Evolutionary conservation across 306 rosid species (phyloP).

Genomic region (Lupinus albus): DNA sequence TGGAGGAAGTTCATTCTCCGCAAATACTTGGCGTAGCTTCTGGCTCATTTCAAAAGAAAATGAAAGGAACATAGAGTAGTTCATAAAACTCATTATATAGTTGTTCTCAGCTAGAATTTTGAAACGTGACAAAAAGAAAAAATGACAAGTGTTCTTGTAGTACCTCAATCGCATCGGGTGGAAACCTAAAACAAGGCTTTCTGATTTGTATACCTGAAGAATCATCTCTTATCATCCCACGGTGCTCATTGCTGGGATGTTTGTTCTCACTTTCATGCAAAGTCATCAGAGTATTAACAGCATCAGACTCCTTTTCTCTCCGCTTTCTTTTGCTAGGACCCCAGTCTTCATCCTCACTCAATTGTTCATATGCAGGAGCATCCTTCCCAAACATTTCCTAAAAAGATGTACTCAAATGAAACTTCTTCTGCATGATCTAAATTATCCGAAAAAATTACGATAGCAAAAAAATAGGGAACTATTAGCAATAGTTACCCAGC

Average conservation of each 20-base stretch:
- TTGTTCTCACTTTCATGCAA: conserved; percentile 67
- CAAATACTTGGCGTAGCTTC: conserved; percentile 86
- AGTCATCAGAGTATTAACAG: conserved; percentile 80
- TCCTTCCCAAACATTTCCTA: conserved; percentile 97
- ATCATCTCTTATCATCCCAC: conserved; percentile 30
- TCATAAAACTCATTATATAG: conserved; percentile 3
- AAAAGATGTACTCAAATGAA: conserved; percentile 25
- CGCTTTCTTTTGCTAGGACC: conserved; percentile 77
- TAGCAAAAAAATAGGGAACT: conserved; percentile 1
- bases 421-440: conserved; percentile 22
- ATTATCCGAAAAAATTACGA: background rate
- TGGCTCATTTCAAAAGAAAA: conserved; percentile 48
- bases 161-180: conserved; percentile 79
- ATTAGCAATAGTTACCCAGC: conserved; percentile 4
- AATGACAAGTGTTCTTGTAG: conserved; percentile 21
- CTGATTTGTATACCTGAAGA: conserved; percentile 44
- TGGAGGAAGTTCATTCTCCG: conserved; percentile 82
- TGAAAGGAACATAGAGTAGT: conserved; percentile 24
- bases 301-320: conserved; percentile 80
- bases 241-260: conserved; percentile 39
- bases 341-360: conserved; percentile 95
- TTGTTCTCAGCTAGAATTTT: conserved; percentile 14
- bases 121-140: background rate
- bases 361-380: conserved; percentile 63
- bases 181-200: conserved; percentile 71